phyloP scores from a whole-genome alignment of 768 basidiomycete genomes.

The Chlorophyllum brunneum region DNA sequence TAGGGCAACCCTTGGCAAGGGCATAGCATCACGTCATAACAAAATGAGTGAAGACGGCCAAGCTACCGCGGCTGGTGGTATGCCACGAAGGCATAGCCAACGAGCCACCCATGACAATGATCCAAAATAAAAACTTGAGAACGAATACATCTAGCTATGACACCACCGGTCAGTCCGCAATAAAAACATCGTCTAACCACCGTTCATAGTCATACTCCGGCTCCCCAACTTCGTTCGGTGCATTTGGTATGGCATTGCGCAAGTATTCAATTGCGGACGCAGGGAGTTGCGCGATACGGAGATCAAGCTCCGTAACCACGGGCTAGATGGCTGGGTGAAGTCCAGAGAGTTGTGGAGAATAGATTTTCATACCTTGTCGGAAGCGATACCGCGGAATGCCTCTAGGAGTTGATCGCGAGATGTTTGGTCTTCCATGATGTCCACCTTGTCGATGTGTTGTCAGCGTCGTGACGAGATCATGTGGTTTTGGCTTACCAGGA shows the following conservation, averaged over 20 bases:
- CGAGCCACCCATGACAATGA: too few relatives aligned
- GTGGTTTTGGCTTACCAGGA: slow-evolving; percentile 58
- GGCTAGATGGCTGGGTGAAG: slow-evolving; percentile 45
- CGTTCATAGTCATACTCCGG: slow-evolving; percentile 76
- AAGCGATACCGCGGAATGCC: slow-evolving; percentile 89
- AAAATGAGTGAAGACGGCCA: too few relatives aligned
- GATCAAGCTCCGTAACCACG: slow-evolving; percentile 90
- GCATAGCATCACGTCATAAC: too few relatives aligned
- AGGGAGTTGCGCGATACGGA: slow-evolving; percentile 81
- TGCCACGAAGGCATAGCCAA: too few relatives aligned
- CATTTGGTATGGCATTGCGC: slow-evolving; percentile 72
- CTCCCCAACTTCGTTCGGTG: slow-evolving; percentile 50
- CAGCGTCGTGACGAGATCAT: not conserved
- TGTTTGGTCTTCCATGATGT: slow-evolving; percentile 94
- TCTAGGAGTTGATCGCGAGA: slow-evolving; percentile 89
- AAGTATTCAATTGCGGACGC: slow-evolving; percentile 75
- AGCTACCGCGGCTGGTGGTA: too few relatives aligned
- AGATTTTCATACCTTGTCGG: slow-evolving; percentile 65
- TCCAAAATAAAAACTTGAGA: too few relatives aligned
- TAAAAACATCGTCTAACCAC: slow-evolving; percentile 80
- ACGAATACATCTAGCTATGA: too few relatives aligned
- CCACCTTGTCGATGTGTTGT: slow-evolving; percentile 53
- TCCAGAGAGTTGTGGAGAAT: not conserved
- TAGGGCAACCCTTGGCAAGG: too few relatives aligned
- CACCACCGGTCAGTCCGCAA: not conserved